Conservation (phyloP, 306 rosid genomes). For the Medicago ruthenica region DNA sequence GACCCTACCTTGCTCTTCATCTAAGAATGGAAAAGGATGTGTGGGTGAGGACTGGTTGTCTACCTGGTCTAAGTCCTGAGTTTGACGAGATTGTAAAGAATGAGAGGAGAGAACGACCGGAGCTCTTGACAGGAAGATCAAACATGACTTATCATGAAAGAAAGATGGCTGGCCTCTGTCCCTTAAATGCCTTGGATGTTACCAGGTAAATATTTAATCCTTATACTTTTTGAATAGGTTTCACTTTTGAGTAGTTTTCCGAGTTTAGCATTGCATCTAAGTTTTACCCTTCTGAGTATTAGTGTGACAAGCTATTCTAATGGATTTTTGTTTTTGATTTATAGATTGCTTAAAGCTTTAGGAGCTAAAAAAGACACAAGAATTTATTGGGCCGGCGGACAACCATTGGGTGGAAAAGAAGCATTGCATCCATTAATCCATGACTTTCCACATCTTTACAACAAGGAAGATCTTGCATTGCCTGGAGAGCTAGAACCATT, state of each 20-base stretch:
- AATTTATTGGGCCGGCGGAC: conserved; percentile 97
- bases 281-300: conserved; percentile 27
- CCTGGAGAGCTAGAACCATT: conserved; percentile 84
- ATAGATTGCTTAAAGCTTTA: conserved; percentile 87
- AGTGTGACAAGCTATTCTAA: too few species aligned
- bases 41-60: conserved; percentile 98
- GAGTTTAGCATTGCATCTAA: too few species aligned
- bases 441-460: conserved; percentile 76
- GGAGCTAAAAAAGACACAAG: conserved; percentile 77
- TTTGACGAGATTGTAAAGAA: conserved; percentile 72
- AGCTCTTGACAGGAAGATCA: conserved; percentile 80
- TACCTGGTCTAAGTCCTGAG: conserved; percentile 79
- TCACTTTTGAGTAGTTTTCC: conserved; percentile 1
- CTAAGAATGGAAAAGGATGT: conserved; percentile 96
- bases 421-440: conserved; percentile 69
- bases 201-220: conserved; percentile 61
- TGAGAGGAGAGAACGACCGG: conserved; percentile 74
- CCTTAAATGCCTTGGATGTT: conserved; percentile 86
- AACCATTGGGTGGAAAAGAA: conserved; percentile 87
- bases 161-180: conserved; percentile 93
- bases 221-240: background rate
- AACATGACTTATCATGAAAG: conserved; percentile 91
- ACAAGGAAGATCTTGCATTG: conserved; percentile 87
- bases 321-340: conserved; percentile 17
- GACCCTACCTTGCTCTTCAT: conserved; percentile 92